phyloP scores from a whole-genome alignment of 1,139 yeast species.

The Blastobotrys proliferans region DNA sequence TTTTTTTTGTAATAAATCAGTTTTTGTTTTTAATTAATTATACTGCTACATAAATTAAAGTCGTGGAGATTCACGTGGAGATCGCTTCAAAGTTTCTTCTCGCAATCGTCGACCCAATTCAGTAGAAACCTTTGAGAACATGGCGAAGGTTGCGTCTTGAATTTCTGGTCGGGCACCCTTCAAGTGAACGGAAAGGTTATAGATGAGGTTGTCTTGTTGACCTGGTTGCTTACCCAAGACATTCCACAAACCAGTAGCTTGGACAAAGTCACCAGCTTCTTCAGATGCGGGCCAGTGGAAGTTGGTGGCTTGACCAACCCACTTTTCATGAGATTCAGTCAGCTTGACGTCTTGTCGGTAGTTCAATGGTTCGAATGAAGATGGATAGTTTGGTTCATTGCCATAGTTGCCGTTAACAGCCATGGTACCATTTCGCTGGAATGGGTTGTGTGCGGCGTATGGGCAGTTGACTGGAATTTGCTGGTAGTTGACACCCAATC shows the following conservation, averaged over 20 bases:
- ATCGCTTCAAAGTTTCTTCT: constrained; percentile 53
- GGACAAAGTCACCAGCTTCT: constrained; percentile 59
- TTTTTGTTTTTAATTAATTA: not conserved
- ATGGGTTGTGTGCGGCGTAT: constrained; percentile 34
- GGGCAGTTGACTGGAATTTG: constrained; percentile 72
- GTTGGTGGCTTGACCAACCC: constrained; percentile 84
- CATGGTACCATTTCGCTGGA: constrained; percentile 85
- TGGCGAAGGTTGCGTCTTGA: constrained; percentile 74
- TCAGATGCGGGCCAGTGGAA: constrained; percentile 81
- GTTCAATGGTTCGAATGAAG: constrained; percentile 46
- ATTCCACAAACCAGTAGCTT: constrained; percentile 66
- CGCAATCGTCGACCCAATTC: constrained; percentile 61
- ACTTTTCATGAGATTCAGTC: constrained; percentile 71
- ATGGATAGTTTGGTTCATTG: constrained; percentile 62
- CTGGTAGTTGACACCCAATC: constrained; percentile 65
- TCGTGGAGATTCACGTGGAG: constrained; percentile 42
- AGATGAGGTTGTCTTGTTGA: constrained; percentile 78
- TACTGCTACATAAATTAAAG: constrained; percentile 9
- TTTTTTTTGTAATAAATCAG: not conserved
- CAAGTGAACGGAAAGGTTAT: constrained; percentile 77
- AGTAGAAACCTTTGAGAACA: constrained; percentile 69
- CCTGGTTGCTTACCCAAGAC: constrained; percentile 60
- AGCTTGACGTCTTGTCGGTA: constrained; percentile 38
- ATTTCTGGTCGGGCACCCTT: constrained; percentile 64
- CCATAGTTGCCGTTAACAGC: constrained; percentile 76